Evolutionary conservation across 768 basidiomycete species (phyloP).

Genomic region (Cystobasidium ongulense): DNA sequence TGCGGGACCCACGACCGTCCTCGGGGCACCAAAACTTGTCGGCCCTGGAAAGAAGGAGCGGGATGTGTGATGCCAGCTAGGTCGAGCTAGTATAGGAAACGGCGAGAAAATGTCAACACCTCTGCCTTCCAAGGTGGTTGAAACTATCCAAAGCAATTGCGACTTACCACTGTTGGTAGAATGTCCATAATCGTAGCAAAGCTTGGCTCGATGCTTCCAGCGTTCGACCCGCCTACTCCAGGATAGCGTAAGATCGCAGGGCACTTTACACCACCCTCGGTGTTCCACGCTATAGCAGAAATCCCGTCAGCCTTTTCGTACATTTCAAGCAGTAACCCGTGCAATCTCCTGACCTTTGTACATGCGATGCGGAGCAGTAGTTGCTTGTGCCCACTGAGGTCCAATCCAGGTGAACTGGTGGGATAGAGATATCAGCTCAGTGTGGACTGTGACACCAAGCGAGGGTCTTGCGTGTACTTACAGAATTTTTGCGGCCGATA

Average conservation of each 20-base stretch:
- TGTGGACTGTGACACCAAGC: too few relatives aligned
- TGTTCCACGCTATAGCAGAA: neutral
- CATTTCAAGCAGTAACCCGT: neutral
- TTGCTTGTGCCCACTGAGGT: neutral
- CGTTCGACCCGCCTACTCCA: neutral
- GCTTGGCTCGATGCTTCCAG: neutral
- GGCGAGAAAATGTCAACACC: too few relatives aligned
- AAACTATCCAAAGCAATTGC: neutral
- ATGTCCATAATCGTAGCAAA: constrained; percentile 1
- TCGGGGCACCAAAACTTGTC: neutral
- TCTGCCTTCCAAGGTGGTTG: neutral
- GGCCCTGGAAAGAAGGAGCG: neutral
- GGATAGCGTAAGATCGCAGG: neutral
- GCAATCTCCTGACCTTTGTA: neutral
- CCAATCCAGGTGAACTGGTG: neutral
- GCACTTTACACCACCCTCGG: neutral
- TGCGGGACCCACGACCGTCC: neutral
- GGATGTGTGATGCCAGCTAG: neutral
- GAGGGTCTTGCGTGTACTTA: neutral
- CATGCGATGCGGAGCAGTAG: neutral
- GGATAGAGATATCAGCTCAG: neutral
- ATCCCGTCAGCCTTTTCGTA: too few relatives aligned
- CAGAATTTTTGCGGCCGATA: neutral
- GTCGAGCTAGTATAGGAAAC: neutral
- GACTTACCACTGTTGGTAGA: neutral